Conservation (phyloP, 371 early-diverging fungal genomes). For the Lichtheimia ramosa region DNA sequence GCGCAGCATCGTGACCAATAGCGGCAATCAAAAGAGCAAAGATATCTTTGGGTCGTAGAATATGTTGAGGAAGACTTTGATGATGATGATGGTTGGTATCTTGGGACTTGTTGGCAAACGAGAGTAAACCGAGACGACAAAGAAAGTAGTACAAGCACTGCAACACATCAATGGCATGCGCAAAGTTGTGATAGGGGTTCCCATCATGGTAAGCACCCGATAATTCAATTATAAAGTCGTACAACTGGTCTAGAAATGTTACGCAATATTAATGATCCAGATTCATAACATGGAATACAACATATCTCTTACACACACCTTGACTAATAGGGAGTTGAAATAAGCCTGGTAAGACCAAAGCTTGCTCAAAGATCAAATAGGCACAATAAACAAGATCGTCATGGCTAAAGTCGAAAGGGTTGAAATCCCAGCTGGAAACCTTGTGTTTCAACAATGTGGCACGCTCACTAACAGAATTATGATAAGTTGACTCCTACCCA, state of each 20-base stretch:
- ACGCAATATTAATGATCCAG: conserved; percentile 6
- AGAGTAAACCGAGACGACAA: conserved; percentile 57
- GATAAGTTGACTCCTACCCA: background rate
- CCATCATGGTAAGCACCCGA: conserved; percentile 64
- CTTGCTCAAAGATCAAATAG: conserved; percentile 63
- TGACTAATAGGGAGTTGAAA: conserved; percentile 48
- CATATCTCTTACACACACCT: conserved; percentile 32
- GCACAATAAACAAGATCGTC: conserved; percentile 68
- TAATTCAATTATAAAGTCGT: conserved; percentile 60
- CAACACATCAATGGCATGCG: conserved; percentile 83
- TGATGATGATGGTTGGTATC: conserved; percentile 5
- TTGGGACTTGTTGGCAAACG: background rate
- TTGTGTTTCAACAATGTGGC: conserved; percentile 37
- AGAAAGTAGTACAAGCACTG: conserved; percentile 79
- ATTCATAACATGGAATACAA: background rate
- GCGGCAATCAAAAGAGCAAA: conserved; percentile 75
- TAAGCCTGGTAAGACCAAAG: conserved; percentile 58
- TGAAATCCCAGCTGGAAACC: conserved; percentile 68
- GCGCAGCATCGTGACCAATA: conserved; percentile 83
- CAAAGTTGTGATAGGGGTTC: conserved; percentile 85
- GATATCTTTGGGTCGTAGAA: conserved; percentile 61
- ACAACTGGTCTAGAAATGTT: conserved; percentile 46
- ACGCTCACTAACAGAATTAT: conserved; percentile 26
- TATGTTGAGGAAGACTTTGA: conserved; percentile 26
- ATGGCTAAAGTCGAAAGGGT: conserved; percentile 60